phyloP scores from a whole-genome alignment of 1,139 yeast species.

The Arxiozyma bovina region DNA sequence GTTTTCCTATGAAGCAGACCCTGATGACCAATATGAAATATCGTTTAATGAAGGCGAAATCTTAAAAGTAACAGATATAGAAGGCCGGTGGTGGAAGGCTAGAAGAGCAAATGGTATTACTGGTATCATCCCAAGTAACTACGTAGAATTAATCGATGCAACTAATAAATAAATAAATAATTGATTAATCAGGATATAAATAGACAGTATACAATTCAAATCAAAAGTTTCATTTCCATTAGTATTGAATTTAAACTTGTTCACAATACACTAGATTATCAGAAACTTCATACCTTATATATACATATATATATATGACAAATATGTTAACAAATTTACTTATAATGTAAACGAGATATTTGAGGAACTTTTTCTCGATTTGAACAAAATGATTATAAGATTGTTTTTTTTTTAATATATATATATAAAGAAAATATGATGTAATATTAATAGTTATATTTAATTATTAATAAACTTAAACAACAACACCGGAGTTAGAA shows the following conservation, averaged over 20 bases:
- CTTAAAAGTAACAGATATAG: slow-evolving; percentile 83
- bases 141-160: slow-evolving; percentile 56
- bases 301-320: too few species aligned
- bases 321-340: too few species aligned
- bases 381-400: background rate
- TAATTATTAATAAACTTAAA: slow-evolving; percentile 40
- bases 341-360: background rate
- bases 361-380: background rate
- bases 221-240: too few species aligned
- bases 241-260: too few species aligned
- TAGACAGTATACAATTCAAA: background rate
- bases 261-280: background rate
- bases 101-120: slow-evolving; percentile 81
- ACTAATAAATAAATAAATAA: background rate
- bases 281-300: too few species aligned
- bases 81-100: slow-evolving; percentile 99
- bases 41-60: slow-evolving; percentile 86
- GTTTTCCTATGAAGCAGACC: slow-evolving; percentile 84
- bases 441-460: slow-evolving; percentile 3
- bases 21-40: slow-evolving; percentile 87
- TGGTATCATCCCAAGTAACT: slow-evolving; percentile 95
- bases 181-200: background rate
- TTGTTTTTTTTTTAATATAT: background rate
- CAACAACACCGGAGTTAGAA: slow-evolving; percentile 99
- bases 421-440: slow-evolving; percentile 1